phyloP scores from a whole-genome alignment of 2,329 filamentous ascomycete species.

The Cladosporium velox region DNA sequence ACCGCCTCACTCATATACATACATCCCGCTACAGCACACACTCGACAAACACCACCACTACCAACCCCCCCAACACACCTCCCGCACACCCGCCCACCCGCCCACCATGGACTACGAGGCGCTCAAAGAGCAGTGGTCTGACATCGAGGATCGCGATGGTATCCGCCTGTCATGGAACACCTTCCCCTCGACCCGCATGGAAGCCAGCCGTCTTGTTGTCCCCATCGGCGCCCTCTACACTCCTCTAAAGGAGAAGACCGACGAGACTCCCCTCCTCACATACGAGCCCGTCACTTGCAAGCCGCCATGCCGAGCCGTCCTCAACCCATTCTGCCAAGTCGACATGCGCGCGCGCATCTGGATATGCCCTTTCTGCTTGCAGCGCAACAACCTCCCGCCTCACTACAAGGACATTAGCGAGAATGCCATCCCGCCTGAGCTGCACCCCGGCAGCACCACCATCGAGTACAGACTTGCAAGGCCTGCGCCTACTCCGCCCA shows the following conservation, averaged over 20 bases:
- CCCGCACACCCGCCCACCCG: constrained; percentile 24
- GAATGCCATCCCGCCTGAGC: constrained; percentile 78
- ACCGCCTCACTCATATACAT: constrained; percentile 20
- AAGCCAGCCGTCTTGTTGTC: constrained; percentile 54
- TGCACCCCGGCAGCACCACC: constrained; percentile 81
- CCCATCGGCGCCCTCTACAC: constrained; percentile 96
- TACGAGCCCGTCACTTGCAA: constrained; percentile 98
- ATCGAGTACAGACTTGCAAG: constrained; percentile 82
- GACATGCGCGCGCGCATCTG: constrained; percentile 81
- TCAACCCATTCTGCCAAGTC: constrained; percentile 95
- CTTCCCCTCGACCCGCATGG: constrained; percentile 97
- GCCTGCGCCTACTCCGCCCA: constrained; percentile 80
- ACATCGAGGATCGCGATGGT: constrained; percentile 95
- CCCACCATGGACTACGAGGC: constrained; percentile 83
- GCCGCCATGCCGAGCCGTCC: constrained; percentile 87
- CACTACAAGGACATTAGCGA: constrained; percentile 90
- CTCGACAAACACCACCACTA: constrained; percentile 17
- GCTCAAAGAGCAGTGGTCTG: constrained; percentile 93
- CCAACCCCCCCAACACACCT: constrained; percentile 9
- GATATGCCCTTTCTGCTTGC: constrained; percentile 88
- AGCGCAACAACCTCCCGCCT: constrained; percentile 76
- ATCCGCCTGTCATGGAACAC: constrained; percentile 98
- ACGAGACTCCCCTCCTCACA: constrained; percentile 77
- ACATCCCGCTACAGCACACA: constrained; percentile 11
- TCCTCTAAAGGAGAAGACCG: constrained; percentile 89